Evolutionary conservation across 179 eudicot genomes (phyloP).

Genomic region (Sideroxylon spinosum): DNA sequence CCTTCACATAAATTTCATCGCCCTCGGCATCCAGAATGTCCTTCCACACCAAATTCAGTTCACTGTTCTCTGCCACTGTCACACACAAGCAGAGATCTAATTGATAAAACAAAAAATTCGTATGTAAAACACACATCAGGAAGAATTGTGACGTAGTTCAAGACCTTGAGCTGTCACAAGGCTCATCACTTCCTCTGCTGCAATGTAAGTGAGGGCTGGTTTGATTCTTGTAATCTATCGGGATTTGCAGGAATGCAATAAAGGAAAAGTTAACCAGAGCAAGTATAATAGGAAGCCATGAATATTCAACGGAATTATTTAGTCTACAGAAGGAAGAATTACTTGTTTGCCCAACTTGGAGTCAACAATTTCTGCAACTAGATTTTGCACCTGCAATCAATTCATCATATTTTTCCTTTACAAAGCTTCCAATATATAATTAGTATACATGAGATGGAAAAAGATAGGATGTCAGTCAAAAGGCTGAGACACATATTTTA

Average conservation of each 20-base stretch:
- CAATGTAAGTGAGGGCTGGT: slow-evolving; percentile 79
- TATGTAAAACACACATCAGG: neutral
- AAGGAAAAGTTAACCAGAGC: neutral
- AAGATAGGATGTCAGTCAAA: neutral
- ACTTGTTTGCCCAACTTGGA: slow-evolving; percentile 96
- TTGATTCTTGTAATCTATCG: slow-evolving; percentile 69
- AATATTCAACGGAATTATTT: neutral
- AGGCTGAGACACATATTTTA: neutral
- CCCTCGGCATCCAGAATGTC: slow-evolving; percentile 89
- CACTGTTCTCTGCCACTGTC: slow-evolving; percentile 80
- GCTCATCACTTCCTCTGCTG: slow-evolving; percentile 97
- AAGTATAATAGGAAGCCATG: neutral
- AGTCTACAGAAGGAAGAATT: slow-evolving; percentile 21
- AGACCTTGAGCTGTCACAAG: slow-evolving; percentile 93
- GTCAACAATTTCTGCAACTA: slow-evolving; percentile 92
- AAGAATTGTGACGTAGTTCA: neutral
- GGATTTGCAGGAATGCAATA: neutral
- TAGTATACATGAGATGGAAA: neutral
- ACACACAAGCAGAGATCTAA: slow-evolving; percentile 17
- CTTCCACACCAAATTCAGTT: slow-evolving; percentile 87
- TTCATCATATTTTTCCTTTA: neutral
- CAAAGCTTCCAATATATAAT: neutral
- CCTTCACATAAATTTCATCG: slow-evolving; percentile 96
- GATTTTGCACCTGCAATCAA: slow-evolving; percentile 72
- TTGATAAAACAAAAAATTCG: neutral